Conservation (phyloP, 768 basidiomycete species). For the Mycena leptocephala region DNA sequence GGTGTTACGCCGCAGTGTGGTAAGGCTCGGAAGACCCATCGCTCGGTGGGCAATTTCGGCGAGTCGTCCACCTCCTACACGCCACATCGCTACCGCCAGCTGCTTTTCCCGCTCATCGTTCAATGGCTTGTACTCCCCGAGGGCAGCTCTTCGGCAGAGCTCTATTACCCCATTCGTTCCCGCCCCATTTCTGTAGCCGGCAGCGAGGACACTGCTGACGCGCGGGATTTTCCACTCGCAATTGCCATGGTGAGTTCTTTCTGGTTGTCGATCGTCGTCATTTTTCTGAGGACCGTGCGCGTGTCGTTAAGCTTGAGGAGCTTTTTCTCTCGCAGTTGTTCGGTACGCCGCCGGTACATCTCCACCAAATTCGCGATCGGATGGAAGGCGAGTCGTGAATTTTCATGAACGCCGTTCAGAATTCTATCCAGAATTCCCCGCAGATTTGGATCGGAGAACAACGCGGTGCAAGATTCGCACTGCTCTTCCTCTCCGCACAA, state of each 20-base stretch:
- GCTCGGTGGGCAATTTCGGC: conserved; percentile 4
- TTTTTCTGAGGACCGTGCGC: neutral
- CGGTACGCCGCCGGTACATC: neutral
- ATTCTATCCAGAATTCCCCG: neutral
- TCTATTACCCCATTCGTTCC: neutral
- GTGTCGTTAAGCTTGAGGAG: neutral
- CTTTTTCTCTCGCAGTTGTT: neutral
- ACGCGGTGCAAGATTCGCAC: neutral
- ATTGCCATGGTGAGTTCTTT: conserved; percentile 9
- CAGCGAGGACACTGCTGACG: neutral
- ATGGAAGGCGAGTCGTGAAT: neutral
- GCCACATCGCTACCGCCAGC: neutral
- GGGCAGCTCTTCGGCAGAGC: neutral
- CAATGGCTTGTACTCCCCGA: neutral
- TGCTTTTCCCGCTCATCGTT: neutral
- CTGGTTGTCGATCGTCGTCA: neutral
- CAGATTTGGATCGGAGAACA: neutral
- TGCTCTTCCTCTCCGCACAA: neutral
- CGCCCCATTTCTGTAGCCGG: neutral
- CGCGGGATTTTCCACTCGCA: neutral
- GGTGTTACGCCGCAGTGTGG: neutral
- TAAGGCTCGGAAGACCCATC: conserved; percentile 8
- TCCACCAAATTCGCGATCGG: neutral
- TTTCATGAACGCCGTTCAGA: neutral
- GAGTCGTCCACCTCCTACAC: neutral